Base-by-base conservation (phyloP, 106 monocot species). In the Dioscorea zingiberensis region DNA sequence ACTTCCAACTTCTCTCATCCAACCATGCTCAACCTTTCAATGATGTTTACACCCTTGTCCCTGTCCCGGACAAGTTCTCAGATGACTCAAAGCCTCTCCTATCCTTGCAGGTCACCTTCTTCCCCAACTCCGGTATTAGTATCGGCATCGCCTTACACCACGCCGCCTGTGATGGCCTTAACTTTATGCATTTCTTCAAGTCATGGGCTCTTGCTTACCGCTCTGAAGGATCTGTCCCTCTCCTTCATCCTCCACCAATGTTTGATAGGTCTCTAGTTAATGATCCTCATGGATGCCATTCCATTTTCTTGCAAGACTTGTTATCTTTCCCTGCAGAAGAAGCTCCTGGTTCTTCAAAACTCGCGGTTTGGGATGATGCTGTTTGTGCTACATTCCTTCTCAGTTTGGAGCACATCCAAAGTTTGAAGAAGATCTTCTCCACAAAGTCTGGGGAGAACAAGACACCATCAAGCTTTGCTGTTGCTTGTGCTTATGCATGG, bases 31-130 rank as follows among this genome's bases (percentile, higher is more conserved):
- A 76, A 3, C 64, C 58, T 19, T 21, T 56, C 18, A 13, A 27
- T 2, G 64, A 22, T 13, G 46, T 84, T 11, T 26, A 38, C 7
- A 7, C 29, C 10, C 25, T 84, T 44, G 76, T 80, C 0, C 80
- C 83, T 3, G 25, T 11, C 6, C 58, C 69, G 2, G 72, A 72
- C 25, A 21, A 16, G 11, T 29, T 12, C 25, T 60, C 30, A 0
- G 13, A 2, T 4, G 69, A 61, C 1, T 51, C 48, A 58, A 44
- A 32, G 25, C 61, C 75, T 1, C 69, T 78, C 38, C 66, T 83
- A 17, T 76, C 87, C 13, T 13, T 87, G 18, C 80, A 72, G 54
- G 71, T 32, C n/a, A 81, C 81, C 6, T 47, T 76, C 44, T 76
- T 81, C 48, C 66, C 67, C 4, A 22, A 26, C 24, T 29, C 55